These are phyloP conservation scores for Hygrophoropsis aurantiaca DNA, from an alignment of 768 basidiomycete species.

Conservation along the genomic window DNA sequence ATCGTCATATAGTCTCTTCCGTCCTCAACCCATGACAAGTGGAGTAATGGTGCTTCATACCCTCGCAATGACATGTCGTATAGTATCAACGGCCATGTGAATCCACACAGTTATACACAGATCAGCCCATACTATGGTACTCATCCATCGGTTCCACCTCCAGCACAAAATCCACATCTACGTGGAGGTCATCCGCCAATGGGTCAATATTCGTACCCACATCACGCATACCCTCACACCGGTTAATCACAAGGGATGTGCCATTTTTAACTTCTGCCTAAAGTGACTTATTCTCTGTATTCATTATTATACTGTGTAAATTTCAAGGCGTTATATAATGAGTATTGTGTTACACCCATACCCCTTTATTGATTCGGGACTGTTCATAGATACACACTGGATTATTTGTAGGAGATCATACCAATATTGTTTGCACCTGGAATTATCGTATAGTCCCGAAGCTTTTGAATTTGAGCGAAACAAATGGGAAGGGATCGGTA, in stretches of 20 bases:
- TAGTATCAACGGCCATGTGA: constrained; percentile 15
- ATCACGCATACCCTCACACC: constrained; percentile 28
- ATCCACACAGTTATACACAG: constrained; percentile 17
- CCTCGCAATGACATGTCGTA: constrained; percentile 20
- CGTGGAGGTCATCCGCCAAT: constrained; percentile 17
- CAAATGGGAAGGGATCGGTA: constrained; percentile 76
- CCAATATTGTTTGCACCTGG: no score
- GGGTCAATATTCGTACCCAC: constrained; percentile 26
- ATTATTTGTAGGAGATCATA: no score
- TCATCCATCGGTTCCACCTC: constrained; percentile 12
- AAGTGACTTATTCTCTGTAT: not conserved
- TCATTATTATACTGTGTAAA: not conserved
- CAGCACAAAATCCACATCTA: constrained; percentile 27
- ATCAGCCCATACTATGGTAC: constrained; percentile 25
- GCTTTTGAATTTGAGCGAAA: constrained; percentile 64
- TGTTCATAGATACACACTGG: not conserved
- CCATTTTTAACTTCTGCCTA: not conserved
- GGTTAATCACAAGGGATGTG: constrained; percentile 10
- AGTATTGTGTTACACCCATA: no score
- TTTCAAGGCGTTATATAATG: not conserved
- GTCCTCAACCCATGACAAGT: constrained; percentile 17
- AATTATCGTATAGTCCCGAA: constrained; percentile 74
- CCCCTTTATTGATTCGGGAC: no score
- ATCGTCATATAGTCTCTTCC: not conserved
- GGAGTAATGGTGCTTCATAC: constrained; percentile 20